Evolutionary conservation across 23 red algal genomes (phyloP).

Genomic region (Gracilaria gracilis): DNA sequence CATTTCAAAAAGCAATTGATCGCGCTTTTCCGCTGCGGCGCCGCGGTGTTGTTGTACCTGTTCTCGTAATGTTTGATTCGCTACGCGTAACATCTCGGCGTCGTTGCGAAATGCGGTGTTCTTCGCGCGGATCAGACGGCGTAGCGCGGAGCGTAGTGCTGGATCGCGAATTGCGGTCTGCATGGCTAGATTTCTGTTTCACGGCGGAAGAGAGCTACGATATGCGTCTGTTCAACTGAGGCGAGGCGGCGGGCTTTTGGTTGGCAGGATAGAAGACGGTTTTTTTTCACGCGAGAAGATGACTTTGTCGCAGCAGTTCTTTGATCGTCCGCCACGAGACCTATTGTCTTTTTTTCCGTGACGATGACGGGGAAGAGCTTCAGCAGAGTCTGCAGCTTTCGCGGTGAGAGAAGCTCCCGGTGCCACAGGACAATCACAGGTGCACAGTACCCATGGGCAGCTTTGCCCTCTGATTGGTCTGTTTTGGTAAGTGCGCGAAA

Average conservation of each 20-base stretch:
- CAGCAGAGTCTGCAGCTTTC: too few relatives aligned
- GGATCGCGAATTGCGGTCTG: constrained; percentile 21
- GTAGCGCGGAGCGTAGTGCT: constrained; percentile 43
- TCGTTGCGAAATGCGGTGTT: constrained; percentile 58
- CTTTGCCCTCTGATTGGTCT: too few relatives aligned
- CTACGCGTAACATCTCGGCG: constrained; percentile 43
- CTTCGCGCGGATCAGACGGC: constrained; percentile 64
- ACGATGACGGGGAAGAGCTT: too few relatives aligned
- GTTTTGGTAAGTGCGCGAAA: too few relatives aligned
- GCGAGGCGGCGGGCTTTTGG: too few relatives aligned
- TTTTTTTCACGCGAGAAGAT: background rate
- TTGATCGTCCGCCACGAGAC: too few relatives aligned
- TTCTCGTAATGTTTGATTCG: constrained; percentile 58
- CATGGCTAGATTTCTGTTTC: background rate
- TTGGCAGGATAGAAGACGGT: too few relatives aligned
- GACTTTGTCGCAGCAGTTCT: too few relatives aligned
- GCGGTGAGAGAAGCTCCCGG: too few relatives aligned
- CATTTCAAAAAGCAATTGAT: constrained; percentile 33
- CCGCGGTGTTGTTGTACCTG: constrained; percentile 38
- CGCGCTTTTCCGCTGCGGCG: constrained; percentile 23
- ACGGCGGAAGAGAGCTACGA: background rate
- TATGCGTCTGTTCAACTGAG: background rate
- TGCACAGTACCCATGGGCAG: too few relatives aligned
- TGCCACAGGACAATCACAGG: too few relatives aligned
- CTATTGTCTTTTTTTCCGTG: too few relatives aligned